phyloP scores from a whole-genome alignment of 371 early-diverging fungal species.

The Mucor saturninus region DNA sequence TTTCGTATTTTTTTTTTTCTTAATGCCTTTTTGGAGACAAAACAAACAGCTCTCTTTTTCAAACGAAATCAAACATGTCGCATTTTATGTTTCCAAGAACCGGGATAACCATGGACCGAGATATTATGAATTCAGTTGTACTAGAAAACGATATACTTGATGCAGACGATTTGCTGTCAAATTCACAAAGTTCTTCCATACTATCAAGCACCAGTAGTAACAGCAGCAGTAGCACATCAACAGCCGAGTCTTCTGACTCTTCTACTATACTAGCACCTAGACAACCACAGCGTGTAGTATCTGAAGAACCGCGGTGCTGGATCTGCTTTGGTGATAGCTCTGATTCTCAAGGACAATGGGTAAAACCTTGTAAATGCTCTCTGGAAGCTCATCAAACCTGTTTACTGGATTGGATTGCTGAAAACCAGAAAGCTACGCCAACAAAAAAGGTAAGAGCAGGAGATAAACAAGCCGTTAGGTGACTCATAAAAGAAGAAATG shows the following conservation, averaged over 20 bases:
- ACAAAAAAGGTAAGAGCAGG: slow-evolving; percentile 7
- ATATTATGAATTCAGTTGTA: slow-evolving; percentile 23
- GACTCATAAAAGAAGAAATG: background rate
- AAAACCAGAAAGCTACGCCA: slow-evolving; percentile 60
- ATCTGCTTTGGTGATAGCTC: slow-evolving; percentile 72
- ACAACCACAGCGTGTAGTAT: slow-evolving; percentile 1
- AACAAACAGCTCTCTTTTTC: background rate
- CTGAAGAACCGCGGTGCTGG: slow-evolving; percentile 55
- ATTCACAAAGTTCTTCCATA: background rate
- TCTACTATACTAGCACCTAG: slow-evolving; percentile 41
- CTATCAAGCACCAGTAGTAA: slow-evolving; percentile 2
- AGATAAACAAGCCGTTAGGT: background rate
- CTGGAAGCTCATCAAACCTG: slow-evolving; percentile 76
- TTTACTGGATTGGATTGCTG: slow-evolving; percentile 77
- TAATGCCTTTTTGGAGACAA: background rate
- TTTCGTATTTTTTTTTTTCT: slow-evolving; percentile 6
- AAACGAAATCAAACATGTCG: slow-evolving; percentile 18
- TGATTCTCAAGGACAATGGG: slow-evolving; percentile 68
- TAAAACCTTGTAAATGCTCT: slow-evolving; percentile 77
- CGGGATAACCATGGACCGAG: slow-evolving; percentile 20
- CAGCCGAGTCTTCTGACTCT: slow-evolving; percentile 31
- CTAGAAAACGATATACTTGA: slow-evolving; percentile 8
- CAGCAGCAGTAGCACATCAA: slow-evolving; percentile 5
- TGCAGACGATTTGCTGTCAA: slow-evolving; percentile 3
- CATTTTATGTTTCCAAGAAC: slow-evolving; percentile 31